Conservation (phyloP, 164 flowering plant genomes). For the Vitis riparia region DNA sequence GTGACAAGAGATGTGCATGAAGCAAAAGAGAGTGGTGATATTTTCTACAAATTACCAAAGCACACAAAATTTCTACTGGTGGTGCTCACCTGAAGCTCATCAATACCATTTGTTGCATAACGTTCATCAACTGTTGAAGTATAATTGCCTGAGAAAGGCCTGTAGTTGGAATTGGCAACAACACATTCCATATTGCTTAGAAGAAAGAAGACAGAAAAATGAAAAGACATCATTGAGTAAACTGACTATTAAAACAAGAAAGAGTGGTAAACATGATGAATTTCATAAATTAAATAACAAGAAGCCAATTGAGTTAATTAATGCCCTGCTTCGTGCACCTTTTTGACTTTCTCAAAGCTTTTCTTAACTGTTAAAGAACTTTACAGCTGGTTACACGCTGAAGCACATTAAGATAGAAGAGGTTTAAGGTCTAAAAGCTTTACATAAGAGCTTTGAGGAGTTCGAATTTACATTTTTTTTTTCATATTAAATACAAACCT, state of each 20-base stretch:
- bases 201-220: conserved; percentile 3
- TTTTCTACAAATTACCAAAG: neutral
- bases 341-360: too few relatives aligned
- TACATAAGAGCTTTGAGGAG: too few relatives aligned
- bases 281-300: too few relatives aligned
- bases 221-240: neutral
- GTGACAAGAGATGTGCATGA: neutral
- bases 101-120: conserved; percentile 26
- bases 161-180: conserved; percentile 4
- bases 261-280: neutral
- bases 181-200: neutral
- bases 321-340: too few relatives aligned
- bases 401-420: too few relatives aligned
- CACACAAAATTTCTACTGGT: neutral
- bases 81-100: conserved; percentile 31
- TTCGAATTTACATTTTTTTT: too few relatives aligned
- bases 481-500: too few relatives aligned
- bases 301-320: too few relatives aligned
- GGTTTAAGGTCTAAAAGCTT: too few relatives aligned
- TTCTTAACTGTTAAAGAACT: too few relatives aligned
- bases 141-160: conserved; percentile 27
- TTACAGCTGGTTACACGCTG: too few relatives aligned
- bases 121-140: conserved; percentile 13
- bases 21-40: conserved; percentile 3
- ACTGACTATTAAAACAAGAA: neutral